phyloP scores from a whole-genome alignment of 192 early-diverging fungal genomes.

The Umbelopsis isabellina region DNA sequence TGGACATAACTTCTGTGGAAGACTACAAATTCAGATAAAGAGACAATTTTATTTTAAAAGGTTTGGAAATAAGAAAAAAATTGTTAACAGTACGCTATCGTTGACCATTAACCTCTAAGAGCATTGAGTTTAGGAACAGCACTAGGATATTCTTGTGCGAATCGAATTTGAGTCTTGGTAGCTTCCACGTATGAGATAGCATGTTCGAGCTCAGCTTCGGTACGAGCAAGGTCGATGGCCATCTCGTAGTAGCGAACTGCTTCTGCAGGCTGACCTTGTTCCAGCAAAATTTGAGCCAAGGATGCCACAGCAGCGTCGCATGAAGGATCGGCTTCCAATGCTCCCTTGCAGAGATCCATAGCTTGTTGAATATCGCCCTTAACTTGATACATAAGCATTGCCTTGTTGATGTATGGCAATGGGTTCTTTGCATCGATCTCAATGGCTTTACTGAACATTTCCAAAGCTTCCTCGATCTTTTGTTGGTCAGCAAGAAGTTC shows the following conservation, averaged over 20 bases:
- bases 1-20: too few species aligned
- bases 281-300: conserved; percentile 78
- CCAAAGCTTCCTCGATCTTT: conserved; percentile 77
- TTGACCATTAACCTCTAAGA: conserved; percentile 15
- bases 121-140: conserved; percentile 48
- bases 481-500: conserved; percentile 91
- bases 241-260: conserved; percentile 84
- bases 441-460: conserved; percentile 88
- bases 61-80: neutral
- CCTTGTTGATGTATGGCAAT: conserved; percentile 99
- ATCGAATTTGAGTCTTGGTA: conserved; percentile 61
- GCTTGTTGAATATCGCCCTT: conserved; percentile 74
- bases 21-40: neutral
- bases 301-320: conserved; percentile 93
- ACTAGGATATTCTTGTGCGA: conserved; percentile 58
- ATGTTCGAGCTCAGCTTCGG: conserved; percentile 88
- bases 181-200: conserved; percentile 74
- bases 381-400: conserved; percentile 78
- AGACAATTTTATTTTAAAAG: neutral
- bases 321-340: conserved; percentile 89
- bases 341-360: conserved; percentile 74
- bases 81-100: too few species aligned
- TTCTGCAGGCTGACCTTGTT: conserved; percentile 83
- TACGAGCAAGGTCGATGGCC: conserved; percentile 81
- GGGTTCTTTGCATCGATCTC: conserved; percentile 80